phyloP scores from a whole-genome alignment of 176 grass and related monocot genomes.

The Thalia dealbata region DNA sequence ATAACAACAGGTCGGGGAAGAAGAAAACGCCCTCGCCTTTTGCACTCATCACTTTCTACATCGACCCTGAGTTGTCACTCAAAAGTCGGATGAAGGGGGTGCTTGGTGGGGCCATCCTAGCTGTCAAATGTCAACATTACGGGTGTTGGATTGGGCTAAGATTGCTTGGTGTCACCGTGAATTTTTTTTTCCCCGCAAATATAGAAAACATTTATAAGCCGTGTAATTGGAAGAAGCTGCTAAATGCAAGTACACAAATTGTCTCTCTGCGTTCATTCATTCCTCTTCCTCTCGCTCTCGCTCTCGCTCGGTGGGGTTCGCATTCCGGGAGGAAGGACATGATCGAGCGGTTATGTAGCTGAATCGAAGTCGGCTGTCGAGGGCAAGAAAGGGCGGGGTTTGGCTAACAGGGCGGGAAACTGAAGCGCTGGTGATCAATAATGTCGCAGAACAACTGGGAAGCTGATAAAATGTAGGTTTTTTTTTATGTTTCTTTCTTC shows the following conservation, averaged over 20 bases:
- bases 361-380: neutral
- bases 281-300: neutral
- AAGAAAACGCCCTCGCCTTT: neutral
- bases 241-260: no score
- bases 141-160: neutral
- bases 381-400: neutral
- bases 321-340: neutral
- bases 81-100: neutral
- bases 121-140: neutral
- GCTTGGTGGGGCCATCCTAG: neutral
- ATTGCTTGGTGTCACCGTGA: neutral
- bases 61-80: neutral
- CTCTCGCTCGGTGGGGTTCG: neutral
- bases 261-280: neutral
- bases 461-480: constrained; percentile 58
- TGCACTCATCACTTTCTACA: neutral
- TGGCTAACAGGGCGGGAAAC: no score
- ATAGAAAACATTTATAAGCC: neutral
- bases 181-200: neutral
- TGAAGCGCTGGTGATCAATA: constrained; percentile 3
- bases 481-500: neutral
- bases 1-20: neutral
- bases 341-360: neutral
- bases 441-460: constrained; percentile 51
- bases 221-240: neutral